These are phyloP conservation scores for Dictyostelium capitatum DNA, from an alignment of 78 protist species.

Conservation along the genomic window DNA sequence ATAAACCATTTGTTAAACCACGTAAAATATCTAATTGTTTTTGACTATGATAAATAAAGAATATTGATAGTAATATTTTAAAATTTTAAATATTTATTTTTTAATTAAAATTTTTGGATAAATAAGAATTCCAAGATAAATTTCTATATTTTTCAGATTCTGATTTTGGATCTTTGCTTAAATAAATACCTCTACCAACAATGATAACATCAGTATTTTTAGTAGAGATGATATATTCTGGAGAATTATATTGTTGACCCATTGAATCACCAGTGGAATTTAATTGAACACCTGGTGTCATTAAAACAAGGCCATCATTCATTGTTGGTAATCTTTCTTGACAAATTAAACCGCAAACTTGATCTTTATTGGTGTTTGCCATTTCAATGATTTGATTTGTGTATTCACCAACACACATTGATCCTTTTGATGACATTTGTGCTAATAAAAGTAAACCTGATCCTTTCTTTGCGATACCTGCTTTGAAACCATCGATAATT, in stretches of 20 bases:
- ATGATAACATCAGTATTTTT: conserved; percentile 87
- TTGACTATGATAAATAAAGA: too few species aligned
- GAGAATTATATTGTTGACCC: conserved; percentile 94
- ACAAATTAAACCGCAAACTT: conserved; percentile 84
- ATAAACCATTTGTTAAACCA: too few species aligned
- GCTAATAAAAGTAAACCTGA: conserved; percentile 91
- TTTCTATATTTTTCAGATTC: conserved; percentile 68
- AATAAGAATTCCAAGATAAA: conserved; percentile 69
- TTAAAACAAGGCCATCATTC: conserved; percentile 67
- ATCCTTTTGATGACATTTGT: conserved; percentile 90
- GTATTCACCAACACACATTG: conserved; percentile 64
- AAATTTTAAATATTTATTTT: too few species aligned
- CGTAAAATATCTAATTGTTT: too few species aligned
- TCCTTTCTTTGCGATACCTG: conserved; percentile 28
- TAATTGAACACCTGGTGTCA: conserved; percentile 88
- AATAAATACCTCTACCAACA: conserved; percentile 92
- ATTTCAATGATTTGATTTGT: conserved; percentile 67
- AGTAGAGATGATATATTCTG: conserved; percentile 71
- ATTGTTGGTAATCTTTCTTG: conserved; percentile 75
- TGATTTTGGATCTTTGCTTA: conserved; percentile 30
- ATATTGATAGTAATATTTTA: too few species aligned
- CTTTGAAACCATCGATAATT: conserved; percentile 70
- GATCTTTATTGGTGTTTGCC: conserved; percentile 64
- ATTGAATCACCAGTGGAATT: conserved; percentile 82
- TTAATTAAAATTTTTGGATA: conserved; percentile 6